These are phyloP conservation scores for Infundibulicybe gibba DNA, from an alignment of 768 basidiomycete genomes.

Conservation along the genomic window DNA sequence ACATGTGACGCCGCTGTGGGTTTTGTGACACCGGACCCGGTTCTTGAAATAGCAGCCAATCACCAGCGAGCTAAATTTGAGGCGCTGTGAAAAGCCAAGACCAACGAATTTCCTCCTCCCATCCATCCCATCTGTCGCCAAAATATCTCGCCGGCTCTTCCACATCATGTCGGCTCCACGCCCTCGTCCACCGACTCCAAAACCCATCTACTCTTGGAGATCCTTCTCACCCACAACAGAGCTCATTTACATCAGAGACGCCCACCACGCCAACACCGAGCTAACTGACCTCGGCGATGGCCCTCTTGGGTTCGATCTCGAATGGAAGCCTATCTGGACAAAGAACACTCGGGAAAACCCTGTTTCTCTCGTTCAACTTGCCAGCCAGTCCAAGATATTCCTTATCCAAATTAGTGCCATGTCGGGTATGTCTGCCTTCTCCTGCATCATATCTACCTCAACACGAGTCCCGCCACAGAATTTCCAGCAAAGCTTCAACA, in stretches of 20 bases:
- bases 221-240: slow-evolving; percentile 24
- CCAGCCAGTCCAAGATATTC: slow-evolving; percentile 48
- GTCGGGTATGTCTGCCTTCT: slow-evolving; percentile 28
- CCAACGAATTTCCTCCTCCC: too few species aligned
- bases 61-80: slow-evolving; percentile 17
- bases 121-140: neutral
- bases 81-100: neutral
- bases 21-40: slow-evolving; percentile 20
- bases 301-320: slow-evolving; percentile 68
- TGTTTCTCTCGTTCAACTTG: slow-evolving; percentile 73
- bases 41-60: slow-evolving; percentile 31
- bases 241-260: slow-evolving; percentile 31
- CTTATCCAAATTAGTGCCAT: slow-evolving; percentile 68
- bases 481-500: slow-evolving; percentile 49
- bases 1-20: slow-evolving; percentile 14
- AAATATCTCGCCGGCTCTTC: neutral
- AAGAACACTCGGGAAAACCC: slow-evolving; percentile 59
- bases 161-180: neutral
- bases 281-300: slow-evolving; percentile 24
- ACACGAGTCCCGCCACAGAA: slow-evolving; percentile 24
- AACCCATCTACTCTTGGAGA: slow-evolving; percentile 29
- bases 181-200: slow-evolving; percentile 2
- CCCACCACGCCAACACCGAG: slow-evolving; percentile 24
- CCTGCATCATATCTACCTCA: neutral
- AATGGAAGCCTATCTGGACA: slow-evolving; percentile 66